Base-by-base conservation (phyloP, 345 rosid genomes). In the Sisymbrium altissimum region DNA sequence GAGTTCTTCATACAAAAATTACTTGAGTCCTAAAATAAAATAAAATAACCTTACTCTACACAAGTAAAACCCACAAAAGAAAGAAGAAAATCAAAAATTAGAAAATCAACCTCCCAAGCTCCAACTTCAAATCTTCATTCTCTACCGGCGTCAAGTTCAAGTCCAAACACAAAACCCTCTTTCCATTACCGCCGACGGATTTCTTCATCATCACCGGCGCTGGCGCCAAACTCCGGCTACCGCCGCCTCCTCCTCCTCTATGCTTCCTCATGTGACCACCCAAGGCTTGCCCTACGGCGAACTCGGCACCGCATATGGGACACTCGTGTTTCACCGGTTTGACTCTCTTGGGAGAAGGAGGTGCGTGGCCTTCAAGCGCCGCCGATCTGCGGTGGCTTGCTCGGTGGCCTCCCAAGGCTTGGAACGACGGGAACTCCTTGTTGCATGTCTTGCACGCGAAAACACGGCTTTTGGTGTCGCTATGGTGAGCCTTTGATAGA, bases 191-290 rank as follows among this genome's bases (percentile, higher is more conserved):
- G 29, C 85, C 73, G 9, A 77, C 64, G 6, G 65, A 81, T 78
- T 82, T 91, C 75, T 85, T 89, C 94, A 93, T 48, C 60, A 61
- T 79, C 49, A 88, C 85, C 7, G 87, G 79, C 30, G 76, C 44
- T 10, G 79, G 75, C 13, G 62, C 55, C 74, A 70, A 48, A 68
- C 39, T 62, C 75, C 81, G 61, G 74, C 76, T 79, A 39, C 64
- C 85, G 0, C 65, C 36, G 39, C 52, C 85, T 0, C 65, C 36
- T 43, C 52, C 71, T 59, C 68, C 55, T 52, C 90, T 80, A 41
- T 94, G 98, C 70, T 91, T 82, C 82, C 98, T 86, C 98, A 94
- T 94, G 70, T 94, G 98, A 27, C 98, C 98, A 0, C 98, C 98
- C 0, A 91, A 84, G 1, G 98, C 98, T 80, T 94, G 98, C 13